Conservation (phyloP, 2,329 filamentous ascomycete species). For the Incumbomyces lentus region DNA sequence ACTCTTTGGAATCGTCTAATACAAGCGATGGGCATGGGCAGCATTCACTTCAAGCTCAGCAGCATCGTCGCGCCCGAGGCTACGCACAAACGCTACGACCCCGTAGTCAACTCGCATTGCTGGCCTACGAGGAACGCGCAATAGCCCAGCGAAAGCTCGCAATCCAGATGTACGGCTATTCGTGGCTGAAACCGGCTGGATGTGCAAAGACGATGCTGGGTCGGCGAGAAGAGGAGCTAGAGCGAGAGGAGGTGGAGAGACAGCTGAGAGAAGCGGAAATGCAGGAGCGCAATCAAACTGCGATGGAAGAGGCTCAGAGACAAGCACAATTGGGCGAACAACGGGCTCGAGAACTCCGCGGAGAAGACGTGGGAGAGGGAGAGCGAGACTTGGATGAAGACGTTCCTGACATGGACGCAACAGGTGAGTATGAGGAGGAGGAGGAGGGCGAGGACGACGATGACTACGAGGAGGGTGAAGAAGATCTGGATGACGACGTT, state of each 20-base stretch:
- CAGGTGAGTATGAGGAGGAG: slow-evolving; percentile 28
- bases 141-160: slow-evolving; percentile 68
- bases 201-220: slow-evolving; percentile 83
- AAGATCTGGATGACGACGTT: slow-evolving; percentile 36
- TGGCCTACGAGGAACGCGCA: slow-evolving; percentile 66
- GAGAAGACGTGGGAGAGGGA: slow-evolving; percentile 26
- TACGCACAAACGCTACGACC: slow-evolving; percentile 12
- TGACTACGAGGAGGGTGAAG: slow-evolving; percentile 31
- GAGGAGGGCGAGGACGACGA: slow-evolving; percentile 34
- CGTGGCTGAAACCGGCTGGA: slow-evolving; percentile 84
- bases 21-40: background rate
- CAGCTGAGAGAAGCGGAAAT: slow-evolving; percentile 66
- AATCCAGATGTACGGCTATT: slow-evolving; percentile 75
- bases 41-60: slow-evolving; percentile 7
- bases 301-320: slow-evolving; percentile 30
- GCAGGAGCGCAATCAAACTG: slow-evolving; percentile 34
- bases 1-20: background rate
- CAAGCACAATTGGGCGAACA: slow-evolving; percentile 27
- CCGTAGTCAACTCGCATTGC: slow-evolving; percentile 52
- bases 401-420: slow-evolving; percentile 35
- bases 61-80: slow-evolving; percentile 13
- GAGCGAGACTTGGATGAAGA: slow-evolving; percentile 38
- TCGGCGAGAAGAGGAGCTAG: slow-evolving; percentile 76
- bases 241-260: slow-evolving; percentile 74
- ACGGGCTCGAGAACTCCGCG: slow-evolving; percentile 30